Percentiles rank a stretch among this genome's conserved stretches.
phyloP scores from a whole-genome alignment of 805 yeast species.

The Zygosaccharomyces rouxii region DNA sequence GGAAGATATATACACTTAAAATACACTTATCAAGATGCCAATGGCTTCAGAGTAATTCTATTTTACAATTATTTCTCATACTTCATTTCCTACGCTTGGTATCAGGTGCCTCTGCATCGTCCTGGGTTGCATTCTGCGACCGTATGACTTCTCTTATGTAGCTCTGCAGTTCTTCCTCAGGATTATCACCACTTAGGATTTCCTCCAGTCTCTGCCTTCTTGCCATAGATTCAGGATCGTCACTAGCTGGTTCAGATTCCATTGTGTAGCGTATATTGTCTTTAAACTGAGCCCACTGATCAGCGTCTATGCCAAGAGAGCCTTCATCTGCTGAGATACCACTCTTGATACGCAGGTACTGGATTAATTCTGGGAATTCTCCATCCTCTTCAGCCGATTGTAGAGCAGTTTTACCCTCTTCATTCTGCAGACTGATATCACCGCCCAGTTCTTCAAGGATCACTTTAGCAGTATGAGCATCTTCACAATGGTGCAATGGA shows the following conservation, averaged over 20 bases:
- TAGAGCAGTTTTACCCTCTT: constrained; percentile 70
- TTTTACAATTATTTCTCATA: not conserved
- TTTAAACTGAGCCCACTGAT: constrained; percentile 31
- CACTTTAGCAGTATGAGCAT: constrained; percentile 54
- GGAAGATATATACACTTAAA: not conserved
- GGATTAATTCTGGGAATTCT: constrained; percentile 74
- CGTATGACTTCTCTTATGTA: constrained; percentile 64
- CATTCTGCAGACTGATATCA: constrained; percentile 57
- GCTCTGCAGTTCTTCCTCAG: constrained; percentile 70
- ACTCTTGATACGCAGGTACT: constrained; percentile 49
- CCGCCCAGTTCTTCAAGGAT: constrained; percentile 68
- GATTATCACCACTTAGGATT: constrained; percentile 73
- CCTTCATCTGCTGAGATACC: constrained; percentile 27
- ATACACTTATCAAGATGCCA: not conserved
- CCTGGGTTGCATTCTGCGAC: constrained; percentile 37
- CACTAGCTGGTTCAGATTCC: constrained; percentile 42
- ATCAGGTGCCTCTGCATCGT: constrained; percentile 27
- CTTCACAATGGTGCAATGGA: constrained; percentile 89
- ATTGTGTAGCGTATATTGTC: constrained; percentile 54
- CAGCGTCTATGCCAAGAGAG: constrained; percentile 29
- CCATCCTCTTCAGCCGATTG: constrained; percentile 77
- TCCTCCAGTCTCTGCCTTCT: constrained; percentile 62
- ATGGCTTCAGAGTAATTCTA: not conserved
- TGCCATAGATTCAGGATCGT: constrained; percentile 46
- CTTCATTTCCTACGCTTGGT: constrained; percentile 36